phyloP scores from a whole-genome alignment of 1,284 basidiomycete genomes.

The Cutaneotrichosporon sp. region DNA sequence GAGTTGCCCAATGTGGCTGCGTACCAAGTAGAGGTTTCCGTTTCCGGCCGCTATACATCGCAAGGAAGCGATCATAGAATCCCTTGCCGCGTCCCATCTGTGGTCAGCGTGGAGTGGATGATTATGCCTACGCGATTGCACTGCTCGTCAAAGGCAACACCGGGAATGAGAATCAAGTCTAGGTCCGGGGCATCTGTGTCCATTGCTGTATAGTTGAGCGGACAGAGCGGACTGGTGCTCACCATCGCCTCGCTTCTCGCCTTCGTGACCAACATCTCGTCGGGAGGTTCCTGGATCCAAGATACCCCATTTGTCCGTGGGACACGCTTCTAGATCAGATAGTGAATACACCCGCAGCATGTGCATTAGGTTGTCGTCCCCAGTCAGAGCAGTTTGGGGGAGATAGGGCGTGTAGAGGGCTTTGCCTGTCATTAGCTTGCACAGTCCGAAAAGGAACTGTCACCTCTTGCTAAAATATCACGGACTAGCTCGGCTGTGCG shows the following conservation, averaged over 20 bases:
- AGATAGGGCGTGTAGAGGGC: conserved; percentile 42
- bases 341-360: conserved; percentile 43
- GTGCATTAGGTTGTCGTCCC: conserved; percentile 31
- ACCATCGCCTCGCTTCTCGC: conserved; percentile 36
- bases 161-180: conserved; percentile 45
- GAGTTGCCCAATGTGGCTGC: background rate
- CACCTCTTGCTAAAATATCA: conserved; percentile 25
- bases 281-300: conserved; percentile 37
- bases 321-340: conserved; percentile 33
- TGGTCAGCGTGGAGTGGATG: background rate
- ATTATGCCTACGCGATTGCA: conserved; percentile 37
- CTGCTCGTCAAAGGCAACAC: conserved; percentile 43
- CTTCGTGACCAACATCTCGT: conserved; percentile 20
- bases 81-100: conserved; percentile 48
- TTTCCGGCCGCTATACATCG: conserved; percentile 23
- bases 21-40: conserved; percentile 36
- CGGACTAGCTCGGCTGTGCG: conserved; percentile 37
- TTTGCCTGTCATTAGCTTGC: conserved; percentile 13
- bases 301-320: conserved; percentile 47
- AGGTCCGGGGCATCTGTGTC: conserved; percentile 21
- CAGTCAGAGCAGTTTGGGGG: conserved; percentile 8
- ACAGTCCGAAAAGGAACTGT: background rate
- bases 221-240: conserved; percentile 8
- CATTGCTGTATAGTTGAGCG: conserved; percentile 20
- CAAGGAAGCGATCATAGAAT: conserved; percentile 44